Evolutionary conservation across 129 eudicot genomes (phyloP), one percentile per base, ranked within the genome.

Genomic region (Flaveria trinervia): DNA sequence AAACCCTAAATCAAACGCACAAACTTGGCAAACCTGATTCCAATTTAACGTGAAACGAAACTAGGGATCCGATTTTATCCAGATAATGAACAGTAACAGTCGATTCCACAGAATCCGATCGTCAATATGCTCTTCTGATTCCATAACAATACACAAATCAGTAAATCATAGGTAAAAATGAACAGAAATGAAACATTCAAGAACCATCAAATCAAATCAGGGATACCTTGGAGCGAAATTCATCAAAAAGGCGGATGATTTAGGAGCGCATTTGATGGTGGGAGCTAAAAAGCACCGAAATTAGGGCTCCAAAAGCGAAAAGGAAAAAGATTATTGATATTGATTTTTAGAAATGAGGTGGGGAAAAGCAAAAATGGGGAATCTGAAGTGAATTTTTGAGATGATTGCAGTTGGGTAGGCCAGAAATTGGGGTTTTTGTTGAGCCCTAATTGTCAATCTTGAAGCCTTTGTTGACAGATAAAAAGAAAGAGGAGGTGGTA

Each of bases 391-490:
- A 59, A 70, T 11, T 23, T 49, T 43, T 43, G 52, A 65, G 68
- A 18, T 22, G 5, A 80, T 80, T 73, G 61, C 43, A 51, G 64
- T 44, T 57, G 68, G 65, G 15, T 70, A 18, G 77, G 9, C 30
- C 15, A 49, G 4, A 65, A 80, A 73, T 67, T 74, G 59, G 75
- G 74, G 23, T 13, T 68, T 55, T 57, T 25, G 39, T n/a, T 70
- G 77, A 46, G 83, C 74, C 83, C 79, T 73, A 65, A 78, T 52
- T 39, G 64, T 72, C 33, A 52, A 72, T 72, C 68, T 80, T 80
- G 79, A 55, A 72, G 73, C 57, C 69, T 73, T 66, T 51, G 83
- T 28, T 52, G 72, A 65, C 16, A 20, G 36, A 75, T 26, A 45
- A 26, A 55, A 28, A 46, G 64, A 61, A 17, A 28, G 60, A 69